Evolutionary conservation across 2,329 filamentous ascomycete genomes (phyloP), one percentile per base, ranked within the genome.

Genomic region (Colletotrichum kahawae): DNA sequence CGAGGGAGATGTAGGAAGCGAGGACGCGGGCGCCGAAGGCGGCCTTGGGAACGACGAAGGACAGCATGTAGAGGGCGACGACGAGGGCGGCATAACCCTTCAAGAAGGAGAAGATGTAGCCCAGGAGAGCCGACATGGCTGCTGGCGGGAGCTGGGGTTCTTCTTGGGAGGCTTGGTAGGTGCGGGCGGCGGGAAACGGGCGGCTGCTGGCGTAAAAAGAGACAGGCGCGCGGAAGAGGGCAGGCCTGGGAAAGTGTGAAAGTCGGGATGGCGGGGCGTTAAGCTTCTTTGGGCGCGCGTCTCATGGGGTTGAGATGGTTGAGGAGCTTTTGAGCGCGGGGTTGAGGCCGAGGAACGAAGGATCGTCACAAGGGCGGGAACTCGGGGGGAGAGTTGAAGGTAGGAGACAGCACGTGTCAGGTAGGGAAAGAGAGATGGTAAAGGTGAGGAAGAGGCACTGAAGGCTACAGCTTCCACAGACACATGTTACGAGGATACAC

Each of bases 21-120:
- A 95, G 87, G 66, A 89, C 85, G 82, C 95, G 94, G 78, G 93
- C 94, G 79, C 88, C 89, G 85, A 95, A 96, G 82, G 88, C 90
- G 67, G 91, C 90, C 75, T 89, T 87, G 77, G 91, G 90, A 57
- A 91, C 79, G 79, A 90, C 84, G 78, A 89, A 83, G 75, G 92
- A 92, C 76, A 93, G 83, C 83, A 91, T 85, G 86, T 92, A 94
- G 88, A 94, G 89, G 81, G 84, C 82, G 78, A 89, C 57, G 75
- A 86, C 88, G 77, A 91, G 83, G 82, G 83, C 87, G 78, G 84
- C 78, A 82, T 92, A 92, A 79, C 86, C 88, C 76, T 83, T 83
- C 76, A 89, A 79, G 82, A 90, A 89, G 82, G 89, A 89, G 80
- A 77, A 79, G 77, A 87, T 73, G 81, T 84, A 83, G 77, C 77